Base-by-base conservation (phyloP, 148 eudicot species). In the Chenopodium quinoa region DNA sequence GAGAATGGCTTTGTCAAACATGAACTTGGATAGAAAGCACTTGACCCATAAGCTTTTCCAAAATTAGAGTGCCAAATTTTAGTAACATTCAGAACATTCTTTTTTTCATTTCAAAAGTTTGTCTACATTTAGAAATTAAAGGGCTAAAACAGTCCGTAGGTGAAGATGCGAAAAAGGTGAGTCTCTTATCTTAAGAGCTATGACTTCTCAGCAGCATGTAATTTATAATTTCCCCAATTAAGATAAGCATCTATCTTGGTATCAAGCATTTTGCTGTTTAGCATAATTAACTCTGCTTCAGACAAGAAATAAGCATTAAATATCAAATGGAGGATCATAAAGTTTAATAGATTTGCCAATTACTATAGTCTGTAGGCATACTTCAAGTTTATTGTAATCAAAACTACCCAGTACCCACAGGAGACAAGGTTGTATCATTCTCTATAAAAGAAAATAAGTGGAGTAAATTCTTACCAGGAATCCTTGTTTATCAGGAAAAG, bases 401-500 rank as follows among this genome's bases (percentile, higher is more conserved):
- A n/a, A 62, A 48, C 37, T 17, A 20, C 40, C 40, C 44, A 70
- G 52, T 17, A 20, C 40, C 40, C 50, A 70, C 63, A 17, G 63
- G 19, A 16, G 12, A 44, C 67, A 77, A 19, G 76, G 14, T 12
- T 40, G 74, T 74, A 81, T 22, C 23, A 34, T 79, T 31, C 31
- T 32, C 20, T 32, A 32, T 58, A 72, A 9, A n/a, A 40, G 65
- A 64, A 31, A 74, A 7, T 12, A 46, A 60, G 16, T 23, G 23
- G 16, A 20, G 7, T 27, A 20, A 34, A 70, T 37, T 77, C 88
- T 79, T 85, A 95, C 98, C 93, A 95, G 85, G 85, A 95, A 95
- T 62, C 98, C 98, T 88, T 92, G 96, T 82, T 93, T 93, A 85
- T 95, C 97, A 7, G 98, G 98, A 88, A 95, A 95, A 63, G 98